Evolutionary conservation across 345 rosid species (phyloP).

Genomic region (Luvunga scandens): DNA sequence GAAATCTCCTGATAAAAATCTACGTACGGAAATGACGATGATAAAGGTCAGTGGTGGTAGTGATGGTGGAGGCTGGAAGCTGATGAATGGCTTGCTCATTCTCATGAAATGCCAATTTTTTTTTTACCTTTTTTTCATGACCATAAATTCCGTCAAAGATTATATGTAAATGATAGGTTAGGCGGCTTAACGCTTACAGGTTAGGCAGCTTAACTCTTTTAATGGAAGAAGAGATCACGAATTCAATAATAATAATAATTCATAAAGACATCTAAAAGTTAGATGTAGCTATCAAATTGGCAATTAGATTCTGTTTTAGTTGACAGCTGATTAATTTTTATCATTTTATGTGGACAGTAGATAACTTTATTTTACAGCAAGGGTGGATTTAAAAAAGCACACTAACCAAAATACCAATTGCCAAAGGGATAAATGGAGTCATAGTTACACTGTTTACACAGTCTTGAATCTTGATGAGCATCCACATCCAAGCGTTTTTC

Average conservation of each 20-base stretch:
- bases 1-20: not conserved
- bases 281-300: not conserved
- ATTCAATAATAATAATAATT: too few species aligned
- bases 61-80: not conserved
- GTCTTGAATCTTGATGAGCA: not conserved
- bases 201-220: too few species aligned
- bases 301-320: not conserved
- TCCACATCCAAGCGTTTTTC: not conserved
- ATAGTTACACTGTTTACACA: not conserved
- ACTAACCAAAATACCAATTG: not conserved
- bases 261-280: too few species aligned
- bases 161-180: too few species aligned
- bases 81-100: not conserved
- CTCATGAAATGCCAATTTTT: not conserved
- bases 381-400: not conserved
- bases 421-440: not conserved
- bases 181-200: too few species aligned
- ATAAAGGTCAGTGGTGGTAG: not conserved
- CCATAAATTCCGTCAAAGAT: not conserved
- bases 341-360: not conserved
- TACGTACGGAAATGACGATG: not conserved
- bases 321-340: not conserved
- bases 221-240: too few species aligned
- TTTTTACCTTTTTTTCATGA: not conserved
- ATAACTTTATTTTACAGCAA: too few species aligned